A percentile compares a stretch with the other conserved stretches of the same genome.
These are phyloP conservation scores for Mortierella sp. DNA, from an alignment of 371 early-diverging fungal species.

Conservation along the genomic window DNA sequence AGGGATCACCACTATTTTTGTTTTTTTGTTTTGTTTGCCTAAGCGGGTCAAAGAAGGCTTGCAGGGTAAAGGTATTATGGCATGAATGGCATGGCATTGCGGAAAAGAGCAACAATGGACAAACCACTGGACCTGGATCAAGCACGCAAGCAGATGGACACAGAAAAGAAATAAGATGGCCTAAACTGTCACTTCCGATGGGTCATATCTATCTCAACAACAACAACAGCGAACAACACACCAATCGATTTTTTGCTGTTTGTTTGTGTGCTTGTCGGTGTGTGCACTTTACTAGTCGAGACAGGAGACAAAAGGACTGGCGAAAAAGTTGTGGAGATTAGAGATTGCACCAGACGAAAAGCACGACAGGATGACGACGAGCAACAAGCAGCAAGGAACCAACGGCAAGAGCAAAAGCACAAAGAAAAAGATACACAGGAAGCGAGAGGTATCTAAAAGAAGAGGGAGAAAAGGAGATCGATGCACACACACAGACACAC, in stretches of 20 bases:
- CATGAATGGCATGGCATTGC: neutral
- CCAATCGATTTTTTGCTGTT: neutral
- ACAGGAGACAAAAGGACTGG: neutral
- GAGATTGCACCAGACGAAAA: neutral
- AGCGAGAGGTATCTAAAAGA: neutral
- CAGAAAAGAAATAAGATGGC: neutral
- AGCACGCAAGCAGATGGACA: neutral
- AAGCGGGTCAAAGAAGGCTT: neutral
- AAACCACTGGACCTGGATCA: conserved; percentile 11
- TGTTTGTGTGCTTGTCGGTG: neutral
- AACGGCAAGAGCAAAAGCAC: neutral
- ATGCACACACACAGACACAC: neutral
- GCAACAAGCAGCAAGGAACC: neutral
- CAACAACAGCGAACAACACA: neutral
- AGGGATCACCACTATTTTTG: neutral
- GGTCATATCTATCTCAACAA: neutral
- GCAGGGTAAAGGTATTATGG: neutral
- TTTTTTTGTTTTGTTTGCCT: conserved; percentile 14
- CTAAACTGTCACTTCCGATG: neutral
- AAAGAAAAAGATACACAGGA: neutral
- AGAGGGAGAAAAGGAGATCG: neutral
- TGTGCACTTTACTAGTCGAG: neutral
- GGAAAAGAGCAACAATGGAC: too few relatives aligned
- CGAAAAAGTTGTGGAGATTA: neutral
- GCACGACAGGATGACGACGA: conserved; percentile 2